Evolutionary conservation across 768 basidiomycete genomes (phyloP), one percentile per base, ranked within the genome.

Genomic region (Mycena rosella): DNA sequence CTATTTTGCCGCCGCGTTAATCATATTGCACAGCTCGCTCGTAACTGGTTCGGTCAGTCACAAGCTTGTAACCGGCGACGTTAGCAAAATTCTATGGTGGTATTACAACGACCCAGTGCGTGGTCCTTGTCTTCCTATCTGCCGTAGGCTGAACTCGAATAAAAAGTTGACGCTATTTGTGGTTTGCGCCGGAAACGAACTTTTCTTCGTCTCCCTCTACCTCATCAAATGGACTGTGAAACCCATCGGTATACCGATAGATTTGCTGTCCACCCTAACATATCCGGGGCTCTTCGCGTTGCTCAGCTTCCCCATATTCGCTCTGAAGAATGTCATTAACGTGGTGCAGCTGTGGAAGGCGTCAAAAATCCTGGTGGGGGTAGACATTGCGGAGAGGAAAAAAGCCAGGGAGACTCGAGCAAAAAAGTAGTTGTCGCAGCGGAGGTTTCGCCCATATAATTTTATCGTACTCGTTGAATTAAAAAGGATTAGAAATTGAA

Each of bases 311-410:
- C 92, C 90, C 0, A 80, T 98, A 52, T 97, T 90, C 76, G 71
- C 88, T 18, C 75, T 84, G 69, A 99, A 99, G 84, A 98, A 99
- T 77, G 74, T 96, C 63, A 95, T 99, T 84, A 98, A 98, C 78
- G 78, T 93, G 36, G 96, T 99, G 9, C 98, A 99, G 79, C 88
- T 98, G 64, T 98, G 96, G 96, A 99, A 99, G 78, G 97, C 98
- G 29, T 92, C 93, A 38, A 96, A 96, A 80, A 95, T 96, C 61
- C 86, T 98, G 18, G 96, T 98, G 17, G 96, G 96, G 0, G 93
- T 98, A 14, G 96, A 98, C 75, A 81, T 98, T 52, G 94, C 93
- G 48, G 95, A 96, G 79, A 83, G 96, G 71, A 89, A 90, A 42
- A 85, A 86, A 62, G 91, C 38, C 87, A 22, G 81, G 90, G 82